Base-by-base conservation (phyloP, 257 asterid genomes). In the Petunia axillaris region DNA sequence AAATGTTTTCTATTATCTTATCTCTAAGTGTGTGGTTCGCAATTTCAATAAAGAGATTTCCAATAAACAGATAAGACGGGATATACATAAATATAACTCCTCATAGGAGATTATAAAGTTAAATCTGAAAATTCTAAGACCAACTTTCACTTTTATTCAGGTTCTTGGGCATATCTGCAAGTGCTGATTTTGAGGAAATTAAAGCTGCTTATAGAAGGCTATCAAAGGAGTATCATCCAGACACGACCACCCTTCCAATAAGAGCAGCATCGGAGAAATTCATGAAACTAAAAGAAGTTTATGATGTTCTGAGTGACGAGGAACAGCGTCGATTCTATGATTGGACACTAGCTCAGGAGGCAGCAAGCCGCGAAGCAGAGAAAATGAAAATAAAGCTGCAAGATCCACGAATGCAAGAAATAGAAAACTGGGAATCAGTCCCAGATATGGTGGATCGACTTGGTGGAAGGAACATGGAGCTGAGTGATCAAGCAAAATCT, bases 141-240 rank as follows among this genome's bases (percentile, higher is more conserved):
- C 55, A 50, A 50, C 10, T 50, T 50, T 50, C 55, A 50, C 15
- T 52, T 52, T 52, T 9, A 13, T 82, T 74, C 92, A 94, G 97
- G 88, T 93, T 94, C 86, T 73, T 93, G 75, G 97, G 98, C 60
- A 91, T 93, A 79, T 78, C 95, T 58, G 91, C 90, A 75, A 89
- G 77, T 60, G 94, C 98, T 64, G 98, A 94, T 63, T 38, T 89
- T 38, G 98, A 94, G 78, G 98, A 94, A 78, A 93, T 94, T 63
- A 94, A 93, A 88, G 87, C 93, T 4, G 98, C 97, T 64, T 93
- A 94, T 86, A 63, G 98, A 71, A 91, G 91, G 79, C 76, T 93
- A 66, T 90, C 96, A 2, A 91, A 94, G 91, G 98, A 94, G 71
- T 94, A 91, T 66, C 98, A 94, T 85, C 96, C 97, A n/a, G 98